phyloP scores from a whole-genome alignment of 139 green algal genomes.

The Picochlorum sp. region DNA sequence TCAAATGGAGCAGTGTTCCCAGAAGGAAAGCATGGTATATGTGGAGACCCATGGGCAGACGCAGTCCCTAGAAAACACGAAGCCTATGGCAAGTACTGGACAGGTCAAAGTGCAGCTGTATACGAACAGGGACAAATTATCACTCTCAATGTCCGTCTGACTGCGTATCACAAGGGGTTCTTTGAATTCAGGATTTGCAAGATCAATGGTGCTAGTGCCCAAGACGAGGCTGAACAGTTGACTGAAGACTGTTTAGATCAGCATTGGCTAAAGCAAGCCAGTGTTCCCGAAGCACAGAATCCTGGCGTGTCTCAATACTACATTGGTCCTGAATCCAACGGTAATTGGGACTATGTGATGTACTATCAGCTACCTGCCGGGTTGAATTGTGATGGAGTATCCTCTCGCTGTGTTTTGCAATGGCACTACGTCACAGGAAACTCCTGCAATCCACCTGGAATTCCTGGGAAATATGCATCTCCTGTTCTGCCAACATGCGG shows the following conservation, averaged over 20 bases:
- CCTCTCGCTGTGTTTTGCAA: slow-evolving; percentile 26
- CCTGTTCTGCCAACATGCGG: slow-evolving; percentile 18
- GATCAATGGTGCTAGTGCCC: neutral
- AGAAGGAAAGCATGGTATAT: slow-evolving; percentile 3
- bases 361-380: slow-evolving; percentile 24
- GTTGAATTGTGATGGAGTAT: slow-evolving; percentile 12
- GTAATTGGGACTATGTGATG: slow-evolving; percentile 16
- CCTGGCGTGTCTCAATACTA: slow-evolving; percentile 9
- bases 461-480: neutral
- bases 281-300: slow-evolving; percentile 1
- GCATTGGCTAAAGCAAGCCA: slow-evolving; percentile 12
- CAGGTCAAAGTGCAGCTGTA: neutral
- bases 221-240: slow-evolving; percentile 11
- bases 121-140: neutral
- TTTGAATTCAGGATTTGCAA: neutral
- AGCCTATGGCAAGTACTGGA: neutral
- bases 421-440: slow-evolving; percentile 41
- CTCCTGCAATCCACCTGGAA: slow-evolving; percentile 29
- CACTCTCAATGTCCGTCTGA: neutral
- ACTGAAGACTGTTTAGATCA: slow-evolving; percentile 16
- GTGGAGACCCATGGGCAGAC: neutral
- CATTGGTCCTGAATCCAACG: slow-evolving; percentile 1
- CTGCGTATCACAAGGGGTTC: neutral
- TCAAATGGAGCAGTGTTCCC: neutral
- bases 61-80: neutral